Base-by-base conservation (phyloP, 345 rosid genomes). In the Pugionium cornutum region DNA sequence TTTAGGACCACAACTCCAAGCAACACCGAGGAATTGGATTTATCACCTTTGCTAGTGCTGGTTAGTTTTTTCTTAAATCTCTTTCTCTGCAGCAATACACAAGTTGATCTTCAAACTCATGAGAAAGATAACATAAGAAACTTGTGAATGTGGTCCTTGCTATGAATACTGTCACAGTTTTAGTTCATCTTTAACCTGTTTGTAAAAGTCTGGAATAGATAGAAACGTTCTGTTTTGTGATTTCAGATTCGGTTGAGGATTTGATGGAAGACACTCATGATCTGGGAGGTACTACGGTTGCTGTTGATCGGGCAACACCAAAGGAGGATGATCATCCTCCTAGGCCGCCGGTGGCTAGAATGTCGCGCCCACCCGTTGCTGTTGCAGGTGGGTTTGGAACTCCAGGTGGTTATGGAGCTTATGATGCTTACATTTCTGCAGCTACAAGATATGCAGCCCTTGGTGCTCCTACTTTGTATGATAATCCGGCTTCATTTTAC, bases 241-340 rank as follows among this genome's bases (percentile, higher is more conserved):
- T 4, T 60, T 30, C 77, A 95, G 97, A 91, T 53, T 84, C 99
- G 53, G 99, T 95, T 72, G 97, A 95, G 58, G 82, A 51, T 71
- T 68, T 95, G 79, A 95, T 95, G 99, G 78, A 70, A 62, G 97
- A 91, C 64, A 80, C 85, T 66, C 99, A 95, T 85, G 96, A 95
- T 64, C 58, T 95, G 69, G 99, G 95, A 64, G 97, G 97, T 70
- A 80, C 92, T 29, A 73, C 86, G 2, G 87, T 95, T 33, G 95
- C 91, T 53, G 95, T 91, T 78, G 99, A 95, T 68, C 87, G 96
- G 58, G 99, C 99, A 66, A 91, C 96, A 33, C 99, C 97, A 2
- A 95, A 91, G 89, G 99, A 94, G 46, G 99, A 94, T 62, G 99
- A 90, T 64, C 72, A 39, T 68, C 70, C 76, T 50, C 82, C 82